phyloP scores from a whole-genome alignment of 768 basidiomycete species.

The Filobasidium wieringae region DNA sequence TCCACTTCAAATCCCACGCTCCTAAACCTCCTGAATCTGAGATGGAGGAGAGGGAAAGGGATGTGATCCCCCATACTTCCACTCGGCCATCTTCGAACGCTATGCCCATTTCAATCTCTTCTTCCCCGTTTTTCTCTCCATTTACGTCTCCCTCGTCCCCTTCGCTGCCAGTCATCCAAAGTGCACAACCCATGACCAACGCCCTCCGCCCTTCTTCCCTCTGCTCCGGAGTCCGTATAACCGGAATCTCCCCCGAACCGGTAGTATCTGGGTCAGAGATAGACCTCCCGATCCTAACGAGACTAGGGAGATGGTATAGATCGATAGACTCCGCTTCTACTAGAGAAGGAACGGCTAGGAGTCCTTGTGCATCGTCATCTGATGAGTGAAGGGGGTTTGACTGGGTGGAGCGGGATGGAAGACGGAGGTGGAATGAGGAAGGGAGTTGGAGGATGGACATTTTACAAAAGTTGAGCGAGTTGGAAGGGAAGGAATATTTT shows the following conservation, averaged over 20 bases:
- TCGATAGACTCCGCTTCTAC: constrained; percentile 74
- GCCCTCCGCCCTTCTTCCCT: no score
- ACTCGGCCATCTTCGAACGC: constrained; percentile 85
- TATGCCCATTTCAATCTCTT: constrained; percentile 49
- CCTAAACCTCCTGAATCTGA: constrained; percentile 15
- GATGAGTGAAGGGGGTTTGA: no score
- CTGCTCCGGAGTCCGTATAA: no score
- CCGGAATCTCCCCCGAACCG: no score
- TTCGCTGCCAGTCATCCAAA: constrained; percentile 17
- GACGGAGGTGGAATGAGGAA: no score
- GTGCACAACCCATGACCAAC: constrained; percentile 70
- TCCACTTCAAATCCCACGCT: constrained; percentile 34
- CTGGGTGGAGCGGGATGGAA: no score
- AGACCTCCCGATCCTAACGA: no score
- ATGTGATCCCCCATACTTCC: constrained; percentile 49
- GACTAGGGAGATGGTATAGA: constrained; percentile 76
- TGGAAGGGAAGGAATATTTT: constrained; percentile 67
- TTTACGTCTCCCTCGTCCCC: not conserved
- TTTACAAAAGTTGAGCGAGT: constrained; percentile 85
- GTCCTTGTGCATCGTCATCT: constrained; percentile 18
- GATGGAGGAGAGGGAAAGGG: no score
- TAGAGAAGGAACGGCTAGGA: constrained; percentile 75
- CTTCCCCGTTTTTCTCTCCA: not conserved
- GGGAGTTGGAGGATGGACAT: constrained; percentile 54
- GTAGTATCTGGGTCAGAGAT: no score